Percentiles rank a stretch among this genome's conserved stretches.
phyloP scores from a whole-genome alignment of 164 flowering plant genomes.

The Taxillus chinensis region DNA sequence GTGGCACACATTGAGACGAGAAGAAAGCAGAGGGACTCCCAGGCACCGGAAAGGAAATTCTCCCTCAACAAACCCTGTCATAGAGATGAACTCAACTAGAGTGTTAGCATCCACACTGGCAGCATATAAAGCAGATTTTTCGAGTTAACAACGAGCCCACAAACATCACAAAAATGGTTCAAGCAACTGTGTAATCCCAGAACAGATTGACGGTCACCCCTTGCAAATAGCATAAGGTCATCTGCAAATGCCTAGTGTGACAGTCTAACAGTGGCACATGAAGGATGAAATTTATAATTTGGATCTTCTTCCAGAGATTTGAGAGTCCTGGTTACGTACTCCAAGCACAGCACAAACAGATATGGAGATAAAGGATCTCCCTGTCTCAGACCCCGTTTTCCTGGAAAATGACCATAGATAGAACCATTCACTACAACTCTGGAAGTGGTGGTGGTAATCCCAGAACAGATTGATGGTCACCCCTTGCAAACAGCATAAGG shows the following conservation, averaged over 20 bases:
- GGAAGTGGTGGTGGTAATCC: no score
- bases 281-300: neutral
- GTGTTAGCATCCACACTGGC: no score
- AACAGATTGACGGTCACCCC: neutral
- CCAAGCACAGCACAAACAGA: neutral
- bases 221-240: neutral
- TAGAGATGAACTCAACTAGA: no score
- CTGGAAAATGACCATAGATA: neutral
- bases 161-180: no score
- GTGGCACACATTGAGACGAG: neutral
- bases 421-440: neutral
- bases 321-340: neutral
- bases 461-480: neutral
- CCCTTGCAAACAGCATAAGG: neutral
- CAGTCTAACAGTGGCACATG: neutral
- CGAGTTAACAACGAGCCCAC: no score
- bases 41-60: neutral
- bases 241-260: neutral
- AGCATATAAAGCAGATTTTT: no score
- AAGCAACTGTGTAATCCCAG: no score
- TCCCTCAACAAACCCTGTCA: neutral
- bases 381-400: neutral
- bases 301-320: no score
- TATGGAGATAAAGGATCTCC: slow-evolving; percentile 2
- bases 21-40: neutral